phyloP scores from a whole-genome alignment of 805 yeast species.

The Metschnikowia sp. region DNA sequence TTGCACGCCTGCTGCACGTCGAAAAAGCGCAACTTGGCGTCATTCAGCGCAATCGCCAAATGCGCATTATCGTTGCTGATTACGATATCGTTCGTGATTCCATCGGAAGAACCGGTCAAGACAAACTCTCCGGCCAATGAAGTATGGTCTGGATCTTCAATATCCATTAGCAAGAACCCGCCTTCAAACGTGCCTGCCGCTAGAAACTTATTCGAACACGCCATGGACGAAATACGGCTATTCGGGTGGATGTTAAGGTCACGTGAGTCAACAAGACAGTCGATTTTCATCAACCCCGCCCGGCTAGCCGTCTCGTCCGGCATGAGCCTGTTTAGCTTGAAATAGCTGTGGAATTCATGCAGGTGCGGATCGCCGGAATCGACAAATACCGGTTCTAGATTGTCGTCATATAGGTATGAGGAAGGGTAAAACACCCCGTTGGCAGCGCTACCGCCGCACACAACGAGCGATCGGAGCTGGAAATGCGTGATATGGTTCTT shows the following conservation, averaged over 20 bases:
- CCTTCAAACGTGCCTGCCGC: constrained; percentile 58
- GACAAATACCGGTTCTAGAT: constrained; percentile 24
- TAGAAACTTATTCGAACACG: constrained; percentile 39
- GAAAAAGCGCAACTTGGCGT: constrained; percentile 38
- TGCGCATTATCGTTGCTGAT: constrained; percentile 29
- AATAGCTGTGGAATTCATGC: constrained; percentile 29
- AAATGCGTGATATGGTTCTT: constrained; percentile 53
- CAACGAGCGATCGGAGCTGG: constrained; percentile 52
- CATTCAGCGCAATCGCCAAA: constrained; percentile 50
- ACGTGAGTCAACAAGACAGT: constrained; percentile 39
- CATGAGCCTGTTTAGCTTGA: constrained; percentile 34
- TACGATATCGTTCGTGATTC: constrained; percentile 50
- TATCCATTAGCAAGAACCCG: constrained; percentile 39
- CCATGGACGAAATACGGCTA: constrained; percentile 47
- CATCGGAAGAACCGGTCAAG: constrained; percentile 43
- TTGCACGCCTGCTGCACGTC: constrained; percentile 28
- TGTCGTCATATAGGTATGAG: constrained; percentile 30
- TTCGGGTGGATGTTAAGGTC: constrained; percentile 24
- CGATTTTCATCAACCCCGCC: constrained; percentile 28
- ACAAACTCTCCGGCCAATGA: constrained; percentile 30
- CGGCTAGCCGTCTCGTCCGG: constrained; percentile 21
- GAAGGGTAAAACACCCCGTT: constrained; percentile 41
- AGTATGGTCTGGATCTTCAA: constrained; percentile 22
- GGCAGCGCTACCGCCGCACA: constrained; percentile 30
- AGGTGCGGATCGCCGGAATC: constrained; percentile 10